Evolutionary conservation across 2,329 filamentous ascomycete species (phyloP).

Genomic region (Penicillium sp.): DNA sequence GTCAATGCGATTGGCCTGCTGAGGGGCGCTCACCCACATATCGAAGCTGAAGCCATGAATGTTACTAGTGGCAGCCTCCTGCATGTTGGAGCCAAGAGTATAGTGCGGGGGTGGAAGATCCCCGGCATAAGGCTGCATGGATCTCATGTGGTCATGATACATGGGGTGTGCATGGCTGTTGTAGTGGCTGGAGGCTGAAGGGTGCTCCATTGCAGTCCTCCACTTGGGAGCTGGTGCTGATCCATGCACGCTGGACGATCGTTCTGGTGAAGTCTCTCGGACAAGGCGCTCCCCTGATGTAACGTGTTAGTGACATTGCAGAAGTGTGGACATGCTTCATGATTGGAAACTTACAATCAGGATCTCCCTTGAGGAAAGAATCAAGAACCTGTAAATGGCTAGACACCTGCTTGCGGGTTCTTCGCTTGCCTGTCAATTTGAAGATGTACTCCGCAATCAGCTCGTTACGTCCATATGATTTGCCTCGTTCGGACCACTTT

Average conservation of each 20-base stretch:
- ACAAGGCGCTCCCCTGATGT: slow-evolving; percentile 39
- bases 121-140: slow-evolving; percentile 32
- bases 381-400: slow-evolving; percentile 63
- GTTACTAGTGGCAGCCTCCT: slow-evolving; percentile 28
- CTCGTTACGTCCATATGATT: slow-evolving; percentile 59
- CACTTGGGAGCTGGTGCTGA: slow-evolving; percentile 33
- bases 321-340: not conserved
- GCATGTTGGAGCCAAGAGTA: slow-evolving; percentile 34
- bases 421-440: slow-evolving; percentile 51
- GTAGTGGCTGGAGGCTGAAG: slow-evolving; percentile 31
- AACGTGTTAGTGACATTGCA: slow-evolving; percentile 1
- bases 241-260: slow-evolving; percentile 31
- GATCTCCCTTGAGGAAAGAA: slow-evolving; percentile 51
- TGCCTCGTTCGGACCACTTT: slow-evolving; percentile 51
- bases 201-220: slow-evolving; percentile 34
- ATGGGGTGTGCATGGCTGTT: slow-evolving; percentile 24
- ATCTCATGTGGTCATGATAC: slow-evolving; percentile 33
- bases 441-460: slow-evolving; percentile 58
- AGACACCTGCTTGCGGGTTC: slow-evolving; percentile 59
- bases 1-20: slow-evolving; percentile 36
- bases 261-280: slow-evolving; percentile 35
- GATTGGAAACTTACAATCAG: slow-evolving; percentile 45
- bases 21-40: slow-evolving; percentile 45
- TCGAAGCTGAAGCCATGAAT: slow-evolving; percentile 43
- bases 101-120: slow-evolving; percentile 36